Evolutionary conservation across 2,329 filamentous ascomycete species (phyloP).

Genomic region (Aspergillus uvarum): DNA sequence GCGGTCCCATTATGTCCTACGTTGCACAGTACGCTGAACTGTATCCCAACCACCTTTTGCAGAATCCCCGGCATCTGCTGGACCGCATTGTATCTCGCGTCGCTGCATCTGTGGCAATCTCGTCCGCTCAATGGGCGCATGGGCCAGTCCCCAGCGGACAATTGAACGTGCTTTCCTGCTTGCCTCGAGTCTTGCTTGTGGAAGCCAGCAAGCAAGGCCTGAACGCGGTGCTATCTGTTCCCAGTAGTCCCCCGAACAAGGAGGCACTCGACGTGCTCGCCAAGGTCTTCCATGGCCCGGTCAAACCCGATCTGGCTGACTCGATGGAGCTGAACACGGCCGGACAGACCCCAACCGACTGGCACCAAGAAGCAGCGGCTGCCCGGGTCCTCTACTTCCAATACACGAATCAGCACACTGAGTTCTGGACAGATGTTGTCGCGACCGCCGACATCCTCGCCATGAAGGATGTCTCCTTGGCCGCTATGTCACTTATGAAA

Average conservation of each 20-base stretch:
- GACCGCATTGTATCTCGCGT: slow-evolving; percentile 51
- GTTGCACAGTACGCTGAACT: slow-evolving; percentile 56
- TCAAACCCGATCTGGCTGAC: slow-evolving; percentile 22
- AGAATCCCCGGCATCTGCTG: slow-evolving; percentile 40
- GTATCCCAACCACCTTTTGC: slow-evolving; percentile 57
- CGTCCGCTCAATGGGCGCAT: slow-evolving; percentile 52
- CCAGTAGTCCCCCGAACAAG: slow-evolving; percentile 53
- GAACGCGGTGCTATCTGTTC: slow-evolving; percentile 51
- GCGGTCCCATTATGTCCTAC: slow-evolving; percentile 57
- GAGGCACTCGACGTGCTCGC: slow-evolving; percentile 57
- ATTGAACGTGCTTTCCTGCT: slow-evolving; percentile 56
- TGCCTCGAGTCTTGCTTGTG: slow-evolving; percentile 56
- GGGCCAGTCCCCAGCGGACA: slow-evolving; percentile 56
- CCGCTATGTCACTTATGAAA: slow-evolving; percentile 54
- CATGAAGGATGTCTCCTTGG: slow-evolving; percentile 57
- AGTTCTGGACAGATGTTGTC: slow-evolving; percentile 54
- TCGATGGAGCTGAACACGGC: slow-evolving; percentile 34
- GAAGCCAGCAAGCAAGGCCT: slow-evolving; percentile 41
- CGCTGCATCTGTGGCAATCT: slow-evolving; percentile 45
- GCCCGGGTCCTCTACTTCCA: slow-evolving; percentile 57
- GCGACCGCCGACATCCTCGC: slow-evolving; percentile 57
- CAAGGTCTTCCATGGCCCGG: slow-evolving; percentile 56
- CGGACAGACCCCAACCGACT: slow-evolving; percentile 39
- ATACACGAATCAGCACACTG: slow-evolving; percentile 53
- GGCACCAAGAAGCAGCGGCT: slow-evolving; percentile 50